Evolutionary conservation across 345 rosid genomes (phyloP), one percentile per base, ranked within the genome.

Genomic region (Eutrema yunnanense): DNA sequence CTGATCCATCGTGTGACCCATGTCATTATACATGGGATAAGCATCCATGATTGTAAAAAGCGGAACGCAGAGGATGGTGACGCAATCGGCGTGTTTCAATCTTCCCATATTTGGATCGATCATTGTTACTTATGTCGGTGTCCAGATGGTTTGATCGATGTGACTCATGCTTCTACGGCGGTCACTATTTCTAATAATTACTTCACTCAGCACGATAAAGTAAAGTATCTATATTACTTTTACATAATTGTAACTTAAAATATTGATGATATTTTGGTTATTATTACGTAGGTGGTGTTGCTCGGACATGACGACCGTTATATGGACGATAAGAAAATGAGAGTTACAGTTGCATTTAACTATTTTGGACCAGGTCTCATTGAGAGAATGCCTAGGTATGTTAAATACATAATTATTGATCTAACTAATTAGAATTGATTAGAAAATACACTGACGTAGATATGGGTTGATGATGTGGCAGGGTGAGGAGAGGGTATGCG

Each of bases 371-470:
- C 81, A 36, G 90, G 94, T 52, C 84, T 90, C 8, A 71, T 53
- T 38, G 85, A 80, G 77, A 86, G 98, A 81, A 88, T 92, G 96
- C 96, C 98, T 22, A 86, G 96, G 96, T 88, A 76, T 70, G 9
- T 16, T 16, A 36, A 36, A 14, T 49, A 6, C 11, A 26, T 26
- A 29, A 47, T 11, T n/a, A 8, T 8, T 13, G 1, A 50, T 65
- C 10, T 19, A 43, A 11, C 2, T 9, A 50, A 50, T 4, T 12
- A 22, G 26, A 50, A 3, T 65, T n/a, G 37, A 65, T 56, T 42
- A 13, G 36, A 52, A 53, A 33, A 53, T 43, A 16, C 7, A 16
- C 7, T 53, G 40, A 13, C 46, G 33, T 48, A 66, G 41, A 22
- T 34, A 14, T 70, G 3, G 49, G n/a, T 13, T 37, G 19, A 26